Conservation (phyloP, 2,329 filamentous ascomycete species). For the Knufia petricola region DNA sequence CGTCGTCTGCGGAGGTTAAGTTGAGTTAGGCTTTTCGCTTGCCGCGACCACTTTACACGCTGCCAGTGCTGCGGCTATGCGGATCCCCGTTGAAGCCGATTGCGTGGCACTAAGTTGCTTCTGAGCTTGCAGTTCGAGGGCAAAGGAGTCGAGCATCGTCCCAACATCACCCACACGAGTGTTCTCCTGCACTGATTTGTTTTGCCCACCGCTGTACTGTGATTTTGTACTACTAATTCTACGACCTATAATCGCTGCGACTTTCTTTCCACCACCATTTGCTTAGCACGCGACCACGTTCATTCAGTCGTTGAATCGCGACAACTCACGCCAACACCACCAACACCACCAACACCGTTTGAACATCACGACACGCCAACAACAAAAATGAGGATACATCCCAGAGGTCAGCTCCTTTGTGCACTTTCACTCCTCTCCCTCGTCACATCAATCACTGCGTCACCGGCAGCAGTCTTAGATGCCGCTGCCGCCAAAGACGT, state of each 20-base stretch:
- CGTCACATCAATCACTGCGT: not conserved
- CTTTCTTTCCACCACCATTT: too few relatives aligned
- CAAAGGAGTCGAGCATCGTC: not conserved
- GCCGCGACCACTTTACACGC: too few relatives aligned
- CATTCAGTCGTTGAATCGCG: not conserved
- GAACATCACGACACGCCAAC: not conserved
- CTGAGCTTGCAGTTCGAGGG: not conserved
- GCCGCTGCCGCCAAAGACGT: not conserved
- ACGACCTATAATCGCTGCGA: too few relatives aligned
- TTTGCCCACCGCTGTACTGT: too few relatives aligned
- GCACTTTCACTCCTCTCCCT: constrained; percentile 2
- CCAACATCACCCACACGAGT: too few relatives aligned
- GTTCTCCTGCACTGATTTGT: too few relatives aligned
- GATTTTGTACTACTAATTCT: not conserved
- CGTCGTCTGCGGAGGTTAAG: too few relatives aligned
- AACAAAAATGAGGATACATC: not conserved
- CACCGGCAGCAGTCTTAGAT: not conserved
- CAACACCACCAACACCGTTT: not conserved
- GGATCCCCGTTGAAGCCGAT: not conserved
- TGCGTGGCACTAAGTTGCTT: too few relatives aligned
- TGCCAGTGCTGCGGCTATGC: too few relatives aligned
- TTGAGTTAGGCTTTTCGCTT: too few relatives aligned
- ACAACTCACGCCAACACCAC: not conserved
- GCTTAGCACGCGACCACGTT: not conserved
- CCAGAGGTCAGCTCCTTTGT: not conserved